These are phyloP conservation scores for Ustilago trichophora DNA, from an alignment of 1,284 basidiomycete genomes.

Conservation along the genomic window DNA sequence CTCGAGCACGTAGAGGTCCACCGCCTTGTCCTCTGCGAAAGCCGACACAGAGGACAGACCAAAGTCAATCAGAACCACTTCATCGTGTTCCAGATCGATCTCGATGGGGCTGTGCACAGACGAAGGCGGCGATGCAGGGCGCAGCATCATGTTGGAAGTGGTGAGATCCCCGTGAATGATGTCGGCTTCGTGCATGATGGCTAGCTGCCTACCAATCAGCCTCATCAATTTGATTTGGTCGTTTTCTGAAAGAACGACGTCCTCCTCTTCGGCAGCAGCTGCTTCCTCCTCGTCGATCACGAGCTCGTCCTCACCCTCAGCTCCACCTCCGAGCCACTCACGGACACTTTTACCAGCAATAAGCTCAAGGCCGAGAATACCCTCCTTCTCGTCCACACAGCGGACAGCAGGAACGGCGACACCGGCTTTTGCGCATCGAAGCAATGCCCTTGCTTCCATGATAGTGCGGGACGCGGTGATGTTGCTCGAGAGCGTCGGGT, in stretches of 20 bases:
- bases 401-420: slow-evolving; percentile 86
- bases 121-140: slow-evolving; percentile 9
- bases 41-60: slow-evolving; percentile 80
- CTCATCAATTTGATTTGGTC: slow-evolving; percentile 53
- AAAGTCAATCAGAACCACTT: slow-evolving; percentile 85
- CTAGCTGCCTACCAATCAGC: slow-evolving; percentile 82
- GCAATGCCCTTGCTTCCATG: slow-evolving; percentile 85
- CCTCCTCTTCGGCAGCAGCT: slow-evolving; percentile 8
- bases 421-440: slow-evolving; percentile 82
- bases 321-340: slow-evolving; percentile 75
- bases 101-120: background rate
- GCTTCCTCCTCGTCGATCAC: slow-evolving; percentile 40
- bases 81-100: slow-evolving; percentile 30
- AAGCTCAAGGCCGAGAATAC: slow-evolving; percentile 87
- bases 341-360: slow-evolving; percentile 85
- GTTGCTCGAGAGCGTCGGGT: slow-evolving; percentile 79
- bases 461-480: slow-evolving; percentile 83
- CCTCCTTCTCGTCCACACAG: slow-evolving; percentile 83
- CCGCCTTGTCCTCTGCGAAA: slow-evolving; percentile 82
- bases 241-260: slow-evolving; percentile 21
- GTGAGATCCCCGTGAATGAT: slow-evolving; percentile 97
- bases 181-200: slow-evolving; percentile 86
- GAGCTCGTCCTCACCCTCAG: slow-evolving; percentile 70
- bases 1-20: slow-evolving; percentile 95
- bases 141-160: slow-evolving; percentile 88